These are phyloP conservation scores for Sugiyamaella pinicola DNA, from an alignment of 1,139 yeast species.

Conservation along the genomic window DNA sequence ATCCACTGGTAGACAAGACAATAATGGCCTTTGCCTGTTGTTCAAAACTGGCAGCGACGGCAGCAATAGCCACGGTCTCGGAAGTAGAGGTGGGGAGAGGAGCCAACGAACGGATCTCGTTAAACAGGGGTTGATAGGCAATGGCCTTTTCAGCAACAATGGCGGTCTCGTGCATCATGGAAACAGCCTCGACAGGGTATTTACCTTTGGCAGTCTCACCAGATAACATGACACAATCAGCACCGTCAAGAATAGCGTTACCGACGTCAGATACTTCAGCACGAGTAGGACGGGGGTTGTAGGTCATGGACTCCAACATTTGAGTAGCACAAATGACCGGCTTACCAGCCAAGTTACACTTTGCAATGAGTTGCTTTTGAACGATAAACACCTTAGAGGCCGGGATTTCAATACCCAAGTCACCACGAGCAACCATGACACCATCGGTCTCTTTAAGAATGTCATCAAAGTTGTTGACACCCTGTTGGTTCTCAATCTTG, in stretches of 20 bases:
- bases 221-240: constrained; percentile 99
- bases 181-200: constrained; percentile 96
- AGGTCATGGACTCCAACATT: constrained; percentile 99
- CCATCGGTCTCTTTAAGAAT: constrained; percentile 94
- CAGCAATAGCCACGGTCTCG: constrained; percentile 97
- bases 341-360: constrained; percentile 98
- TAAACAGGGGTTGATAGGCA: constrained; percentile 83
- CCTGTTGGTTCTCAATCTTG: constrained; percentile 99
- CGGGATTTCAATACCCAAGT: constrained; percentile 98
- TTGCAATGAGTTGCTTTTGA: constrained; percentile 98
- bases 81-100: constrained; percentile 88
- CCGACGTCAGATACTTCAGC: constrained; percentile 99
- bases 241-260: constrained; percentile 98
- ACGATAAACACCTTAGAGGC: constrained; percentile 98
- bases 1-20: constrained; percentile 92
- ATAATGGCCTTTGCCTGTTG: constrained; percentile 96
- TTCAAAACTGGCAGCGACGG: constrained; percentile 94
- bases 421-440: constrained; percentile 99
- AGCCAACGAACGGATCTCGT: constrained; percentile 86
- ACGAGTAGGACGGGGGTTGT: constrained; percentile 99
- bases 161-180: constrained; percentile 98
- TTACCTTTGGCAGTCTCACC: constrained; percentile 99
- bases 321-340: constrained; percentile 99
- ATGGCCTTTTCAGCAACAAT: constrained; percentile 96
- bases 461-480: constrained; percentile 98